Conservation (phyloP, 768 basidiomycete species). For the Lactarius evosmus region DNA sequence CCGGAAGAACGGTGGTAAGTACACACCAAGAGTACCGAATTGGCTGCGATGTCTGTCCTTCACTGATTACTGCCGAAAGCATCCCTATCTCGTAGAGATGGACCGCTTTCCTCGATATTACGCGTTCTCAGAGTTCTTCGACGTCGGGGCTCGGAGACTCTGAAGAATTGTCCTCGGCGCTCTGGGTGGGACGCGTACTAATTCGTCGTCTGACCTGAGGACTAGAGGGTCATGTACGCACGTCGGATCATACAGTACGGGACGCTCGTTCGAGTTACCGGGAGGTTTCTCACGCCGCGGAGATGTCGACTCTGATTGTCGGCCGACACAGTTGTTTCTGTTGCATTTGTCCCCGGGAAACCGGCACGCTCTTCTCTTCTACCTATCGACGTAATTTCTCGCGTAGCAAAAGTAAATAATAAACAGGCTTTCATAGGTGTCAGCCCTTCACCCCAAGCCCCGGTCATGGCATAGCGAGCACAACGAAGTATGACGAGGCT, state of each 20-base stretch:
- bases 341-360: neutral
- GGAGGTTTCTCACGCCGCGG: conserved; percentile 7
- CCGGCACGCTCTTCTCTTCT: neutral
- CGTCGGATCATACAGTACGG: neutral
- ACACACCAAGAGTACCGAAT: too few species aligned
- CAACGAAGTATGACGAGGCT: neutral
- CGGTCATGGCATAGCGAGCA: neutral
- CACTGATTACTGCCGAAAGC: neutral
- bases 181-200: neutral
- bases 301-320: neutral
- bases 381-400: neutral
- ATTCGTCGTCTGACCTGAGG: neutral
- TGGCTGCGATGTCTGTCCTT: neutral
- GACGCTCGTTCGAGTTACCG: conserved; percentile 4
- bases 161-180: neutral
- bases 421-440: neutral
- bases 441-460: neutral
- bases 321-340: neutral
- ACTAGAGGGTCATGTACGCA: neutral
- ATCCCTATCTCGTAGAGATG: conserved; percentile 17
- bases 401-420: neutral
- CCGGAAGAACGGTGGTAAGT: conserved; percentile 6
- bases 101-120: conserved; percentile 19
- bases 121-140: conserved; percentile 17
- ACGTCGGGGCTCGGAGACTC: neutral